A percentile compares a stretch with the other conserved stretches of the same genome.
These are phyloP conservation scores for Insectozyma bohioensis DNA, from an alignment of 1,139 yeast genomes.

Conservation along the genomic window DNA sequence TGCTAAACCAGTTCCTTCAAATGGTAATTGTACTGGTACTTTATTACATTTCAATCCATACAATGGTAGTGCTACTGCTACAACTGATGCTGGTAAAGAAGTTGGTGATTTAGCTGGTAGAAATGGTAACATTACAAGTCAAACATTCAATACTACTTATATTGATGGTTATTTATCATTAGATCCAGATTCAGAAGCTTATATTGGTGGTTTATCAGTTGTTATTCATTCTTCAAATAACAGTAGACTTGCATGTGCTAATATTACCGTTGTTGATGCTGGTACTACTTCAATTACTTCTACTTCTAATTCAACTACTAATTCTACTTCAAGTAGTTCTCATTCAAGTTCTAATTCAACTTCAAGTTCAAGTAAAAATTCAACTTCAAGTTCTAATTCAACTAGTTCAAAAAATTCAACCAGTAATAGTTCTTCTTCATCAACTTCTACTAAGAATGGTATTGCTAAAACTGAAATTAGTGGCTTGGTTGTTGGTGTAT, in stretches of 20 bases:
- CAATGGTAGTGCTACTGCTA: slow-evolving; percentile 30
- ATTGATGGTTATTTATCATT: slow-evolving; percentile 40
- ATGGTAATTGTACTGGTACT: slow-evolving; percentile 44
- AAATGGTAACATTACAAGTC: slow-evolving; percentile 34
- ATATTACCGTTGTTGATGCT: slow-evolving; percentile 22
- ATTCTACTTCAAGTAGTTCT: slow-evolving; percentile 1
- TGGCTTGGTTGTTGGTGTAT: slow-evolving; percentile 14
- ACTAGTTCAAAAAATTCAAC: no score
- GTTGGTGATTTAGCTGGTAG: slow-evolving; percentile 46
- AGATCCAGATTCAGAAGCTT: slow-evolving; percentile 34
- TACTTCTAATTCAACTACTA: slow-evolving; percentile 2
- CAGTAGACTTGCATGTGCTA: slow-evolving; percentile 42
- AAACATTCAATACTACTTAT: slow-evolving; percentile 24
- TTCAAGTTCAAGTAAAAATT: slow-evolving; percentile 10
- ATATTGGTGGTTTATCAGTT: slow-evolving; percentile 37
- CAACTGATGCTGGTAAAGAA: slow-evolving; percentile 27
- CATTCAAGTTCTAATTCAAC: slow-evolving; percentile 4
- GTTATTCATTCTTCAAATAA: slow-evolving; percentile 36
- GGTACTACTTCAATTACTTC: slow-evolving; percentile 6
- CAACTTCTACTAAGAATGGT: slow-evolving; percentile 13
- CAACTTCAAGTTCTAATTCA: slow-evolving; percentile 12
- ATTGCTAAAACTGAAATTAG: slow-evolving; percentile 16
- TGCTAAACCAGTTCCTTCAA: slow-evolving; percentile 34
- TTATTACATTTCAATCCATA: slow-evolving; percentile 40
- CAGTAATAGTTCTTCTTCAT: no score